Evolutionary conservation across 257 asterid species (phyloP).

Genomic region (Coffea eugenioides): DNA sequence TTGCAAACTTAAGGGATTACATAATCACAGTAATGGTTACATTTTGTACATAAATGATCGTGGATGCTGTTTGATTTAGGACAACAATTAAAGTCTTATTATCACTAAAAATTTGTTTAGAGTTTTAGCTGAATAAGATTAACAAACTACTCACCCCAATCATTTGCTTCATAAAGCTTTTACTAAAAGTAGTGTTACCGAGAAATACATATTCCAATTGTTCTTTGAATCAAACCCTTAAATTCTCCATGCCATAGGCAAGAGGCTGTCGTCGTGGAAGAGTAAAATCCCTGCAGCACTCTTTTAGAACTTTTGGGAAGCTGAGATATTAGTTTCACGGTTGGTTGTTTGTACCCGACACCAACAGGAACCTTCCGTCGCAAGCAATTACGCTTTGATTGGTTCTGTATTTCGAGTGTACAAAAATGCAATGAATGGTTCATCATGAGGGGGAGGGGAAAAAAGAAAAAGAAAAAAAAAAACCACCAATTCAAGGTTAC

Average conservation of each 20-base stretch:
- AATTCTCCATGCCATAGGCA: neutral
- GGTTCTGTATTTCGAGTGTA: too few relatives aligned
- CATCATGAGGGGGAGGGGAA: neutral
- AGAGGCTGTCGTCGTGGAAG: neutral
- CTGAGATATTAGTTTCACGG: too few relatives aligned
- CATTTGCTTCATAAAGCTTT: neutral
- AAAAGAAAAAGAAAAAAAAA: neutral
- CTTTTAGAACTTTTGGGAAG: too few relatives aligned
- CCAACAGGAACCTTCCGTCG: neutral
- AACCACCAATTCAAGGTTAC: neutral
- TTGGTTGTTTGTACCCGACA: too few relatives aligned
- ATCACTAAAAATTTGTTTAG: too few relatives aligned
- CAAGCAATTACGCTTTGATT: neutral
- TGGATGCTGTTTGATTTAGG: neutral
- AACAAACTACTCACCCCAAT: too few relatives aligned
- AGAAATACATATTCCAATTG: too few relatives aligned
- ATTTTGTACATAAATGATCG: neutral
- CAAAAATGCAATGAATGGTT: neutral
- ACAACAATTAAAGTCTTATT: too few relatives aligned
- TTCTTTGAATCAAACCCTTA: neutral
- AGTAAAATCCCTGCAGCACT: neutral
- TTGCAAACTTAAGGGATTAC: neutral
- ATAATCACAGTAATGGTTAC: neutral
- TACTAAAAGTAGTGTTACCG: too few relatives aligned
- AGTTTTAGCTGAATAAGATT: too few relatives aligned